These are phyloP conservation scores for Lepiota venenata DNA, from an alignment of 768 basidiomycete genomes.

Conservation along the genomic window DNA sequence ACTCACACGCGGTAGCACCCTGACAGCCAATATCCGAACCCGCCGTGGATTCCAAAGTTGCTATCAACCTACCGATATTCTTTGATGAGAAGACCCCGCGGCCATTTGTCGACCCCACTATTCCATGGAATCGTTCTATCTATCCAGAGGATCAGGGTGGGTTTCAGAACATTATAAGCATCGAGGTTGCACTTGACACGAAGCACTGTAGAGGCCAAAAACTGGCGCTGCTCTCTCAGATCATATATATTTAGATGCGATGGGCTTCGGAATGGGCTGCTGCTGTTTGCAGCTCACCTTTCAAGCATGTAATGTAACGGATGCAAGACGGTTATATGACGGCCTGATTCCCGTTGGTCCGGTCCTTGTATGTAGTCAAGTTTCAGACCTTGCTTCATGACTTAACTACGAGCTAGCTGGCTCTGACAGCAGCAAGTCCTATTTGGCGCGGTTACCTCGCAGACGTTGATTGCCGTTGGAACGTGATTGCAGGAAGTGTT, in stretches of 20 bases:
- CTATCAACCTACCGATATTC: constrained; percentile 92
- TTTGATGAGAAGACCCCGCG: constrained; percentile 83
- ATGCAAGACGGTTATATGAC: constrained; percentile 93
- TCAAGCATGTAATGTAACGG: constrained; percentile 91
- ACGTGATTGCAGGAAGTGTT: constrained; percentile 97
- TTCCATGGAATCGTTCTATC: constrained; percentile 80
- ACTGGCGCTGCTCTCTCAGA: constrained; percentile 84
- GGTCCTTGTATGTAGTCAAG: constrained; percentile 67
- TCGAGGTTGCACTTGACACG: not conserved
- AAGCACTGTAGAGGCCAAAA: constrained; percentile 66
- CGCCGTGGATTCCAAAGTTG: constrained; percentile 91
- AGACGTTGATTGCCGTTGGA: constrained; percentile 98
- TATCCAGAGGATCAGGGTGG: constrained; percentile 84
- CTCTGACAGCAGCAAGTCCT: constrained; percentile 92
- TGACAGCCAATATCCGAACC: constrained; percentile 94
- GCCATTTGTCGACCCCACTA: constrained; percentile 91
- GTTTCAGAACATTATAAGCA: constrained; percentile 16
- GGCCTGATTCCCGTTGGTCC: constrained; percentile 94
- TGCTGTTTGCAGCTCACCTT: constrained; percentile 97
- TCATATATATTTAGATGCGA: constrained; percentile 98
- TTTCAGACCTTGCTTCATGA: not conserved
- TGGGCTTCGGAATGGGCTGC: constrained; percentile 99
- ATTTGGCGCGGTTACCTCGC: constrained; percentile 93
- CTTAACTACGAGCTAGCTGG: constrained; percentile 53
- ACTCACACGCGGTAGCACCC: constrained; percentile 54